These are phyloP conservation scores for Pleochaeta shiraiana DNA, from an alignment of 2,329 filamentous ascomycete species.

Conservation along the genomic window DNA sequence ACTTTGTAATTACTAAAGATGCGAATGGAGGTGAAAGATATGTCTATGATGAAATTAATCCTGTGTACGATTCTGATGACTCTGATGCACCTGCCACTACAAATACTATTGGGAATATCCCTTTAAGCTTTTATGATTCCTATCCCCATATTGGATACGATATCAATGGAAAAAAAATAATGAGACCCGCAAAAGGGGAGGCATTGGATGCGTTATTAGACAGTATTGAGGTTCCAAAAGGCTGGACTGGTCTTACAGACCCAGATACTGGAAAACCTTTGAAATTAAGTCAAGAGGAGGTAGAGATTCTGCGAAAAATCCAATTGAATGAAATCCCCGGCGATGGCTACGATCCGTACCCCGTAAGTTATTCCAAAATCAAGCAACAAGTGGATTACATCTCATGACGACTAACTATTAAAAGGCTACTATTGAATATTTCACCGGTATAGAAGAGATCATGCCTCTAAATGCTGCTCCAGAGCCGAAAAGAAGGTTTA, in stretches of 20 bases:
- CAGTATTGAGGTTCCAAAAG: constrained; percentile 90
- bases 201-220: constrained; percentile 85
- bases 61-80: constrained; percentile 91
- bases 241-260: constrained; percentile 92
- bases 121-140: constrained; percentile 84
- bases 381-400: not conserved
- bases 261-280: constrained; percentile 84
- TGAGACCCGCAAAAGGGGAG: constrained; percentile 84
- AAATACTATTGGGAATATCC: constrained; percentile 94
- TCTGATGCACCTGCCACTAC: constrained; percentile 55
- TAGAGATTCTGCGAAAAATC: constrained; percentile 71
- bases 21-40: constrained; percentile 84
- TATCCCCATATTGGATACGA: constrained; percentile 98
- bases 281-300: constrained; percentile 65
- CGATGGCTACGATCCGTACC: constrained; percentile 83
- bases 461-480: constrained; percentile 93
- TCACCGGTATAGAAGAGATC: constrained; percentile 70
- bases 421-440: constrained; percentile 76
- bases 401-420: constrained; percentile 10
- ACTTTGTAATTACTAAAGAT: constrained; percentile 43
- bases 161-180: constrained; percentile 96
- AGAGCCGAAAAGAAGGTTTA: constrained; percentile 85
- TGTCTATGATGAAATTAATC: constrained; percentile 82
- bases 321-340: constrained; percentile 75
- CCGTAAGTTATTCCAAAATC: constrained; percentile 27